phyloP scores from a whole-genome alignment of 2,329 filamentous ascomycete genomes.

The Ophiocordyceps camponoti-rufipedis region DNA sequence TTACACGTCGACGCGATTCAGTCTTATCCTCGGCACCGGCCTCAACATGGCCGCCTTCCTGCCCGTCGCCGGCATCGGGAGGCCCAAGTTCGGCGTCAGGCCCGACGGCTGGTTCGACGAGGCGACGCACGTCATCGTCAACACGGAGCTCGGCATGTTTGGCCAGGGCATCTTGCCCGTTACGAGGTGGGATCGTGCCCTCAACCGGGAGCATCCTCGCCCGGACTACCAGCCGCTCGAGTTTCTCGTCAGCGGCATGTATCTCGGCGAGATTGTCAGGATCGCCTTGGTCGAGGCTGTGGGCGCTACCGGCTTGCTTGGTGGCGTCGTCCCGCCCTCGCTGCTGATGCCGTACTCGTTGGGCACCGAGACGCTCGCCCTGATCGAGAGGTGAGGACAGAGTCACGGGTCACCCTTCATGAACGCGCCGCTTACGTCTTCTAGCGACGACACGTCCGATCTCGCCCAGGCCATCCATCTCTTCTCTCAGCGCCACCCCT shows the following conservation, averaged over 20 bases:
- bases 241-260: constrained; percentile 45
- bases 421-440: not conserved
- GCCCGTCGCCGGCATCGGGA: constrained; percentile 35
- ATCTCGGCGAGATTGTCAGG: constrained; percentile 47
- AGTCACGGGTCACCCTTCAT: not conserved
- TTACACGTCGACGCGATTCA: constrained; percentile 39
- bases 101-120: constrained; percentile 36
- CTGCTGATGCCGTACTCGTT: constrained; percentile 35
- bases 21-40: constrained; percentile 49
- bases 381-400: constrained; percentile 32
- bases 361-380: constrained; percentile 40
- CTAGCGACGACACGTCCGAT: constrained; percentile 24
- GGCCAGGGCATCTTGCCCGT: constrained; percentile 37
- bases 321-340: constrained; percentile 35
- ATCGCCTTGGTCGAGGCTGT: constrained; percentile 40
- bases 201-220: constrained; percentile 32
- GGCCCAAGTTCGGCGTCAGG: constrained; percentile 36
- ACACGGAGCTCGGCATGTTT: constrained; percentile 52
- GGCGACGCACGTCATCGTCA: constrained; percentile 45
- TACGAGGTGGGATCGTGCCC: constrained; percentile 39
- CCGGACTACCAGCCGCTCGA: constrained; percentile 46
- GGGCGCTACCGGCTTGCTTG: constrained; percentile 31
- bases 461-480: constrained; percentile 24
- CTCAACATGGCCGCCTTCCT: constrained; percentile 48
- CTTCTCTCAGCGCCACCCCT: constrained; percentile 33